Percentiles rank a stretch among this genome's conserved stretches.
Conservation (phyloP, 2,329 filamentous ascomycete genomes). For the Lachnellula occidentalis region DNA sequence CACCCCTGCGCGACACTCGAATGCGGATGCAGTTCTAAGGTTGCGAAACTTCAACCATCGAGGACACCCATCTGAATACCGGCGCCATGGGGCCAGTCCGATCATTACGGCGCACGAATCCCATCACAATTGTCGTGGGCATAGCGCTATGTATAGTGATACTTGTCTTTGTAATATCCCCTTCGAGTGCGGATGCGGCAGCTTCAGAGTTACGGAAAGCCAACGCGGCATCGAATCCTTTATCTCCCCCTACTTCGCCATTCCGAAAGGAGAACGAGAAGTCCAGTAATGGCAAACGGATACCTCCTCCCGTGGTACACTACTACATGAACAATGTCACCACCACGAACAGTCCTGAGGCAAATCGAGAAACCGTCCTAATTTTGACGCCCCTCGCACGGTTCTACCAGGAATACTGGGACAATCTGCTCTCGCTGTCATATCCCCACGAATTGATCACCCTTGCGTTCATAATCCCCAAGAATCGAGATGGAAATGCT, state of each 20-base stretch:
- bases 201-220: constrained; percentile 45
- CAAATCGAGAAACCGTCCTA: constrained; percentile 78
- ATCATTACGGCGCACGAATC: constrained; percentile 71
- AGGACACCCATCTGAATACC: constrained; percentile 25
- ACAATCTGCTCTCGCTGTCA: constrained; percentile 74
- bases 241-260: constrained; percentile 69
- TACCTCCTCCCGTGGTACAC: constrained; percentile 79
- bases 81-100: constrained; percentile 56
- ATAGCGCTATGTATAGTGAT: constrained; percentile 67
- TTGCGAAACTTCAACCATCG: constrained; percentile 17
- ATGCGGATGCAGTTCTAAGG: constrained; percentile 20
- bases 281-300: constrained; percentile 42
- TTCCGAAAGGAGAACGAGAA: constrained; percentile 62
- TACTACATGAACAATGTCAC: constrained; percentile 97
- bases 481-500: constrained; percentile 84
- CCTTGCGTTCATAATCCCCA: constrained; percentile 91
- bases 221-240: constrained; percentile 58
- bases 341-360: constrained; percentile 67
- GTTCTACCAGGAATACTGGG: constrained; percentile 95
- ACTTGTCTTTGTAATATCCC: constrained; percentile 56
- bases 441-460: constrained; percentile 96
- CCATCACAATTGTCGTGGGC: constrained; percentile 69
- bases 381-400: constrained; percentile 88
- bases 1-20: neutral
- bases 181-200: constrained; percentile 43